Base-by-base conservation (phyloP, 441 rosid genomes). In the Melianthus villosus region DNA sequence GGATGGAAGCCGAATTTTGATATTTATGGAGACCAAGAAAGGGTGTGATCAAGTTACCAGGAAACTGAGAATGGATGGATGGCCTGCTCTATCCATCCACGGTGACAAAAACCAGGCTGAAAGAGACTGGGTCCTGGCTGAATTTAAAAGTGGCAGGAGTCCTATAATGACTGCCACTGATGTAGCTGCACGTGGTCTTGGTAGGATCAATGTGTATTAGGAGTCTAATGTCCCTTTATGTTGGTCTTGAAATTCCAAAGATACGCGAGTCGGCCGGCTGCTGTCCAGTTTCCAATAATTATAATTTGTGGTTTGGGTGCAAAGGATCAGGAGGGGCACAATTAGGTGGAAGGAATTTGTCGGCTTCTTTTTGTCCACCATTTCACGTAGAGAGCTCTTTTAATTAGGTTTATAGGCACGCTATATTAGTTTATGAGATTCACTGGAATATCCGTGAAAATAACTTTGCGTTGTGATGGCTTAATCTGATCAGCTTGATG, bases 131-230 rank as follows among this genome's bases (percentile, higher is more conserved):
- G 97, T 89, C 46, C 73, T 89, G 45, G 72, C 92, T 19, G 95
- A 89, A 51, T 89, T 89, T 71, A 89, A 73, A 63, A 77, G 82
- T 56, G 97, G 97, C 68, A 73, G 87, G 65, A 89, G 73, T 64
- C 77, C 85, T 28, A 71, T 89, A 59, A 83, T 89, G 97, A 89
- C 84, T 53, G 97, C 97, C 52, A 89, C 95, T 58, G 93, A 87
- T 60, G 97, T 87, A 50, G 97, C 97, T 46, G 98, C 96, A 30
- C 77, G 96, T 67, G 98, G 98, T 57, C 94, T 89, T 75, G 96
- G 94, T 89, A 84, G 83, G 96, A 67, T 75, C 59, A 61, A 53
- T 62, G 61, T 79, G 68, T 73, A 52, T 54, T 75, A 68, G 72
- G 86, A 64, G 50, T 63, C 65, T 57, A 68, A 60, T 54, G 56